Percentiles rank a stretch among this genome's conserved stretches.
These are phyloP conservation scores for Cyberlindnera maclurae DNA, from an alignment of 805 yeast species.

Conservation along the genomic window DNA sequence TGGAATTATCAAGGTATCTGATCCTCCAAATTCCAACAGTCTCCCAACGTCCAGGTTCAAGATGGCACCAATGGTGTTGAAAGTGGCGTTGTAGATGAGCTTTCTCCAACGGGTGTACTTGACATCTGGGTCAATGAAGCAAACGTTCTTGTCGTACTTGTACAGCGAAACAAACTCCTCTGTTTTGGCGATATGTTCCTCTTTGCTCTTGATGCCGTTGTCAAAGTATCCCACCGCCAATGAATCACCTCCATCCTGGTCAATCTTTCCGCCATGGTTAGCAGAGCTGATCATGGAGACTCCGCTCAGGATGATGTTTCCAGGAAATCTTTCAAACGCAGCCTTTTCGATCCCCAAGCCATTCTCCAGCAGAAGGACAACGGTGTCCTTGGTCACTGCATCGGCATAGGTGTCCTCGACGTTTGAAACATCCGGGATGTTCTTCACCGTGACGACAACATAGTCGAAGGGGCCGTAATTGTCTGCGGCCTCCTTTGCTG, in stretches of 20 bases:
- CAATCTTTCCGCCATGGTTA: constrained; percentile 36
- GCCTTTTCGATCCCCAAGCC: constrained; percentile 58
- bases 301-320: constrained; percentile 49
- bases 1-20: constrained; percentile 37
- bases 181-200: constrained; percentile 27
- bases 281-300: constrained; percentile 55
- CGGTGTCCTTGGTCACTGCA: constrained; percentile 39
- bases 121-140: constrained; percentile 36
- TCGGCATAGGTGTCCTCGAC: constrained; percentile 45
- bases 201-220: constrained; percentile 26
- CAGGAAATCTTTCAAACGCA: constrained; percentile 42
- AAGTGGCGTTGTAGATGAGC: constrained; percentile 60
- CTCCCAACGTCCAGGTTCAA: constrained; percentile 57
- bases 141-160: constrained; percentile 34
- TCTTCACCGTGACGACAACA: constrained; percentile 55
- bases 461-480: constrained; percentile 38
- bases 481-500: constrained; percentile 26
- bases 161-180: constrained; percentile 40
- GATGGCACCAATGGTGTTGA: constrained; percentile 56
- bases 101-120: constrained; percentile 56
- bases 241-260: constrained; percentile 39
- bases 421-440: constrained; percentile 54
- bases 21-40: constrained; percentile 36
- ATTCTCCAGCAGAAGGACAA: constrained; percentile 51
- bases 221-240: constrained; percentile 42